phyloP scores from a whole-genome alignment of 495 filamentous ascomycete genomes.

The Copromyces sp. region DNA sequence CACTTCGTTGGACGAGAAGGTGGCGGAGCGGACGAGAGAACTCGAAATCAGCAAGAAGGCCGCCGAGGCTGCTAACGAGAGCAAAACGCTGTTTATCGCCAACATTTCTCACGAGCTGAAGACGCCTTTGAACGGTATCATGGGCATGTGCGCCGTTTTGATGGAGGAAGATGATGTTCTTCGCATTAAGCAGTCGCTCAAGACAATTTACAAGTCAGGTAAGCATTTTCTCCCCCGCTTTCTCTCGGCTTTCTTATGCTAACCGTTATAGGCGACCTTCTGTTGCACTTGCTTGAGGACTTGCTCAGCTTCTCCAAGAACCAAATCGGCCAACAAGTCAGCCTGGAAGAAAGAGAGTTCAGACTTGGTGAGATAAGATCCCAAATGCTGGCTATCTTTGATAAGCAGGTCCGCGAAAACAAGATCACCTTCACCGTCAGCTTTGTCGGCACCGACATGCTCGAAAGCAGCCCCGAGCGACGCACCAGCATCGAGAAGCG shows the following conservation, averaged over 20 bases:
- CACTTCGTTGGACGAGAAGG: slow-evolving; percentile 69
- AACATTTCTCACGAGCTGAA: slow-evolving; percentile 94
- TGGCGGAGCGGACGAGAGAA: slow-evolving; percentile 69
- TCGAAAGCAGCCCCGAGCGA: slow-evolving; percentile 24
- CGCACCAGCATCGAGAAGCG: slow-evolving; percentile 26
- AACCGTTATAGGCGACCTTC: slow-evolving; percentile 47
- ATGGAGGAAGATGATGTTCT: slow-evolving; percentile 76
- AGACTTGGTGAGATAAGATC: slow-evolving; percentile 65
- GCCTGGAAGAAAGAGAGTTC: slow-evolving; percentile 78
- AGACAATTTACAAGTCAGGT: slow-evolving; percentile 78
- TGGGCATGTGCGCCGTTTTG: slow-evolving; percentile 86
- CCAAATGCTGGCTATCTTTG: slow-evolving; percentile 76
- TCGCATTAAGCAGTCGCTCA: slow-evolving; percentile 69
- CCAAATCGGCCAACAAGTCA: slow-evolving; percentile 71
- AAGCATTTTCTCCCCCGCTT: not conserved
- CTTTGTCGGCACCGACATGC: slow-evolving; percentile 44
- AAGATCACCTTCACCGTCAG: slow-evolving; percentile 60
- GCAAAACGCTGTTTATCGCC: slow-evolving; percentile 90
- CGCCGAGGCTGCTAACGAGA: slow-evolving; percentile 85
- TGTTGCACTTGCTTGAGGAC: slow-evolving; percentile 84
- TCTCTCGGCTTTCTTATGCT: not conserved
- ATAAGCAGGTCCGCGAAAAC: slow-evolving; percentile 75
- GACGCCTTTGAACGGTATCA: slow-evolving; percentile 84
- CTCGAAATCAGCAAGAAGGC: slow-evolving; percentile 83
- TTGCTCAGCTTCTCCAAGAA: slow-evolving; percentile 88